phyloP scores from a whole-genome alignment of 441 rosid genomes.

The Pelargonium cotyledonis region DNA sequence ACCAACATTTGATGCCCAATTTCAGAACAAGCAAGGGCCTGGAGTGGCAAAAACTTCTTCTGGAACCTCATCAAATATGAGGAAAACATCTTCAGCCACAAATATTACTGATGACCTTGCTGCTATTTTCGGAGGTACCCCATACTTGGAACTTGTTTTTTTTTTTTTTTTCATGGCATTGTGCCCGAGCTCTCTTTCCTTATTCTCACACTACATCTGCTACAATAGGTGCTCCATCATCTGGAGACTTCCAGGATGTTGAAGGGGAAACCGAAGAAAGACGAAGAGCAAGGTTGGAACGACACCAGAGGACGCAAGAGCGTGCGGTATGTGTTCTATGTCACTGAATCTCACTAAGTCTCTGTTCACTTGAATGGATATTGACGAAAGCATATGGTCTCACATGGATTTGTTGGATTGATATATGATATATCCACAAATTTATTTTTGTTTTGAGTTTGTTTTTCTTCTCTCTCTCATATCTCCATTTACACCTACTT shows the following conservation, averaged over 20 bases:
- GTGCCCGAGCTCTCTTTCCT: slow-evolving; percentile 19
- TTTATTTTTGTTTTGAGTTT: not conserved
- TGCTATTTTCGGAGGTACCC: slow-evolving; percentile 76
- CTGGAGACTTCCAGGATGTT: slow-evolving; percentile 77
- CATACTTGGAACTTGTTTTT: not conserved
- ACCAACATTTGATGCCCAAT: slow-evolving; percentile 53
- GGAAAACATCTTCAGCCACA: slow-evolving; percentile 70
- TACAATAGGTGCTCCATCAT: slow-evolving; percentile 44
- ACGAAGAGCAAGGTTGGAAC: slow-evolving; percentile 79
- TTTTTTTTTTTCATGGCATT: not conserved
- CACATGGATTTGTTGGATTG: slow-evolving; percentile 1
- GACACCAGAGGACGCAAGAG: slow-evolving; percentile 95
- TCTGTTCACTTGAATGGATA: not conserved
- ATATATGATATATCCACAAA: not conserved
- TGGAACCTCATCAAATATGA: slow-evolving; percentile 54
- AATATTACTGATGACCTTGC: slow-evolving; percentile 78
- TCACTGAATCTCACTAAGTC: not conserved
- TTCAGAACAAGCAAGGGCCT: slow-evolving; percentile 53
- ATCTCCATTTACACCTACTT: not conserved
- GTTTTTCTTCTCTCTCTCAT: not conserved
- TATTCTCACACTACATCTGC: slow-evolving; percentile 10
- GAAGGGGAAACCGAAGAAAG: slow-evolving; percentile 90
- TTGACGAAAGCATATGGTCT: not conserved
- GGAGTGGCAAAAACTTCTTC: slow-evolving; percentile 51
- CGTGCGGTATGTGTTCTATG: slow-evolving; percentile 59